Base-by-base conservation (phyloP, 2,329 filamentous ascomycete species). In the Chaetomium strumarium region DNA sequence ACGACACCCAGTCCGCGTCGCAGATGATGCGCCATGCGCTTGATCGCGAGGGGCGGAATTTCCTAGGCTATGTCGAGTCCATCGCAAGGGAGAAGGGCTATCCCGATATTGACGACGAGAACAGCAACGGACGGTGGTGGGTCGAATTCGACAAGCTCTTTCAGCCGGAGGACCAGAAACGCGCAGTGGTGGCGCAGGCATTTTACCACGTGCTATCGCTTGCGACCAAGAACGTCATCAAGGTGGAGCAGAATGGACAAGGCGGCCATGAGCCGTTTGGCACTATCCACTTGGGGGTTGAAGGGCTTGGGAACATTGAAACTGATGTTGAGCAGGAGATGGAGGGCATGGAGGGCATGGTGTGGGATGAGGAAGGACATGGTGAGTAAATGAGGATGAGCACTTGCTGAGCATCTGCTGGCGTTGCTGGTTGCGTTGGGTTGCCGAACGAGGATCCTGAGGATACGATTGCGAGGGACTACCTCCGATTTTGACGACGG, bases 171-270 rank as follows among this genome's bases (percentile, higher is more conserved):
- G 68, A 73, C 43, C 70, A 72, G 39, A 81, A 79, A 30, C 76
- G 73, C 34, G 71, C 80, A 30, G 82, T 89, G 12, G 87, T 85
- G 9, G 83, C 86, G 2, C 86, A 90, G 66, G 88, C 83, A 0
- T 85, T 89, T 64, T 81, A 86, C 70, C 87, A 93, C 65, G 75
- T 88, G 2, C 76, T 95, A 13, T 75, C 78, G 11, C 75, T 93
- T 40, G 84, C 81, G 6, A 89, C 82, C 2, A 88, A 84, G 68
- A 77, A 77, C 2, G 67, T 79, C 51, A 70, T 92, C 41, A 65
- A 70, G 16, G 81, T 91, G 5, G 68, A 77, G 56, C 90, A 95
- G 68, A 71, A 76, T 2, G 62, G 60, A 2, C 67, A 67, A 29
- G 64, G 66, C 20, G 47, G 52, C 7, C 58, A 62, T 6, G 52